Conservation (phyloP, 2,329 filamentous ascomycete genomes). For the Pyricularia sp. region DNA sequence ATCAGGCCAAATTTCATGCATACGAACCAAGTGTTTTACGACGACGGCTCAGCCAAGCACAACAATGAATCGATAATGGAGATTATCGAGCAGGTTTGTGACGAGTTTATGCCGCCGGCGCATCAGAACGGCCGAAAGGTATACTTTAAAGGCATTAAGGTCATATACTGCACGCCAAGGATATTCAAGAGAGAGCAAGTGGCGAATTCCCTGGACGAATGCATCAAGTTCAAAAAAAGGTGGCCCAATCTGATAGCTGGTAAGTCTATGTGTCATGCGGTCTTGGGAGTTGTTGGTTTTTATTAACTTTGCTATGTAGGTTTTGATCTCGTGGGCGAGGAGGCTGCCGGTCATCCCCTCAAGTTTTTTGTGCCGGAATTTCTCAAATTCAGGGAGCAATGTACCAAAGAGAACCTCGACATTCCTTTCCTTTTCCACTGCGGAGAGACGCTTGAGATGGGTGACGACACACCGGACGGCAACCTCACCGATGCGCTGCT, state of each 20-base stretch:
- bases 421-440: conserved; percentile 69
- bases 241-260: conserved; percentile 51
- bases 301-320: conserved; percentile 25
- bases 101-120: conserved; percentile 25
- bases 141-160: conserved; percentile 51
- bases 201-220: conserved; percentile 42
- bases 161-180: conserved; percentile 59
- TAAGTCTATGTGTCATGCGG: conserved; percentile 19
- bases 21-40: conserved; percentile 44
- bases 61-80: conserved; percentile 46
- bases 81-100: conserved; percentile 43
- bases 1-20: conserved; percentile 57
- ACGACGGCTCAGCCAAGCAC: conserved; percentile 39
- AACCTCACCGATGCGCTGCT: conserved; percentile 58
- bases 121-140: conserved; percentile 6
- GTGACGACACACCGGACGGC: conserved; percentile 43
- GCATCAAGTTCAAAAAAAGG: conserved; percentile 42
- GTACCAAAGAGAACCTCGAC: conserved; percentile 30
- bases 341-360: conserved; percentile 46
- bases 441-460: conserved; percentile 58
- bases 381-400: conserved; percentile 40
- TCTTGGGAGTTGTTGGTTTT: not conserved
- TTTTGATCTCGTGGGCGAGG: conserved; percentile 59
- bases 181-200: conserved; percentile 39
- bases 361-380: conserved; percentile 42